phyloP scores from a whole-genome alignment of 192 early-diverging fungal species.

The Coemansia interrupta region DNA sequence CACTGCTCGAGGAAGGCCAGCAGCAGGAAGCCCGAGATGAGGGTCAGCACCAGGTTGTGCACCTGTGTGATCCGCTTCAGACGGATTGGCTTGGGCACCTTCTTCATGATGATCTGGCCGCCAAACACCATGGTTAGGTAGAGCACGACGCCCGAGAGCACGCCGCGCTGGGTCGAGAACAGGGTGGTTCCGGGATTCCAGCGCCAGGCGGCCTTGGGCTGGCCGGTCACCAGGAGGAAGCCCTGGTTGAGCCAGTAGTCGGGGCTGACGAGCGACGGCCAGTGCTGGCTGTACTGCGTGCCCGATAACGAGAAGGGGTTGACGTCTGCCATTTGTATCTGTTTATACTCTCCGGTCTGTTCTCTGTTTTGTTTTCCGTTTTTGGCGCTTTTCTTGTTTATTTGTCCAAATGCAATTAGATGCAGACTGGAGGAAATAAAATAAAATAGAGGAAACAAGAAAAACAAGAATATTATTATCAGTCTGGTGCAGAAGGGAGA shows the following conservation, averaged over 20 bases:
- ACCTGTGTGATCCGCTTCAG: slow-evolving; percentile 67
- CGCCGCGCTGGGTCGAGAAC: slow-evolving; percentile 50
- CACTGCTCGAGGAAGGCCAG: slow-evolving; percentile 76
- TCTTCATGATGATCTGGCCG: slow-evolving; percentile 68
- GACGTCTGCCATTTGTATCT: slow-evolving; percentile 29
- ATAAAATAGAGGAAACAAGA: slow-evolving; percentile 2
- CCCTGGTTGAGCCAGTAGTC: slow-evolving; percentile 56
- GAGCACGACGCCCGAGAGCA: slow-evolving; percentile 51
- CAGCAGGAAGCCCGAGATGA: slow-evolving; percentile 70
- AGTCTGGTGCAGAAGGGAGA: not conserved
- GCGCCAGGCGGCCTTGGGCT: slow-evolving; percentile 54
- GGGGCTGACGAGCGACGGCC: slow-evolving; percentile 54
- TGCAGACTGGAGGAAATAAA: slow-evolving; percentile 1
- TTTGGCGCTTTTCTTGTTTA: slow-evolving; percentile 7
- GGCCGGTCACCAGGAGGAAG: slow-evolving; percentile 38
- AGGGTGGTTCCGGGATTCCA: slow-evolving; percentile 50
- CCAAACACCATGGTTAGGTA: slow-evolving; percentile 83
- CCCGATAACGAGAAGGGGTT: slow-evolving; percentile 53
- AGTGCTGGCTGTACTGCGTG: slow-evolving; percentile 52
- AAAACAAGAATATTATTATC: not conserved
- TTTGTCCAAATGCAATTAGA: slow-evolving; percentile 3
- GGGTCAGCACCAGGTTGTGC: slow-evolving; percentile 78
- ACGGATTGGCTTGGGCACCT: slow-evolving; percentile 51
- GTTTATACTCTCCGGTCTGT: not conserved
- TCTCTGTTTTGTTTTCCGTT: slow-evolving; percentile 5